Conservation (phyloP, 1,284 basidiomycete genomes). For the Mycena sp. region DNA sequence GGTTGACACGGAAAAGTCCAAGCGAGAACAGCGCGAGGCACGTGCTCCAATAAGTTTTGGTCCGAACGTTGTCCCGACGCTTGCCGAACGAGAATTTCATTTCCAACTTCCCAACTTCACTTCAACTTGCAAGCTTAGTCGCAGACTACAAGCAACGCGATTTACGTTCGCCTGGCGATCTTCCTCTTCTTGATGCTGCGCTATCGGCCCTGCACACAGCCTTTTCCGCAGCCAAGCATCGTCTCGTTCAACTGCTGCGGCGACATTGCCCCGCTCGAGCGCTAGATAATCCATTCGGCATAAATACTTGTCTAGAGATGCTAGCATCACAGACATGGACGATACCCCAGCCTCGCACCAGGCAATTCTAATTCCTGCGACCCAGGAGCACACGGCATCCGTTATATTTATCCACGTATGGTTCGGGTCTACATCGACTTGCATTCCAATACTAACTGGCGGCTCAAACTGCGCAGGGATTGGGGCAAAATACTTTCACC, state of each 20-base stretch:
- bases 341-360: neutral
- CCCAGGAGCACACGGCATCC: constrained; percentile 30
- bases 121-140: too few species aligned
- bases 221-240: constrained; percentile 17
- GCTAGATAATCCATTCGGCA: constrained; percentile 2
- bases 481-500: constrained; percentile 26
- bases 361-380: constrained; percentile 21
- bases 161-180: neutral
- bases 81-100: too few species aligned
- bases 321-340: constrained; percentile 15
- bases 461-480: too few species aligned
- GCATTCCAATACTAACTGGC: too few species aligned
- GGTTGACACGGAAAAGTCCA: neutral
- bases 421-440: neutral
- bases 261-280: constrained; percentile 26
- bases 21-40: too few species aligned
- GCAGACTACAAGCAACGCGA: too few species aligned
- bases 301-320: constrained; percentile 4
- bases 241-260: constrained; percentile 20
- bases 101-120: too few species aligned
- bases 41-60: too few species aligned
- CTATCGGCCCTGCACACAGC: constrained; percentile 19
- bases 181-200: constrained; percentile 1
- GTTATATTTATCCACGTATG: constrained; percentile 33
- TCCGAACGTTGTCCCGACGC: too few species aligned